Evolutionary conservation across 139 green algal species (phyloP), one percentile per base, ranked within the genome.

Genomic region (Chlorella sp.): DNA sequence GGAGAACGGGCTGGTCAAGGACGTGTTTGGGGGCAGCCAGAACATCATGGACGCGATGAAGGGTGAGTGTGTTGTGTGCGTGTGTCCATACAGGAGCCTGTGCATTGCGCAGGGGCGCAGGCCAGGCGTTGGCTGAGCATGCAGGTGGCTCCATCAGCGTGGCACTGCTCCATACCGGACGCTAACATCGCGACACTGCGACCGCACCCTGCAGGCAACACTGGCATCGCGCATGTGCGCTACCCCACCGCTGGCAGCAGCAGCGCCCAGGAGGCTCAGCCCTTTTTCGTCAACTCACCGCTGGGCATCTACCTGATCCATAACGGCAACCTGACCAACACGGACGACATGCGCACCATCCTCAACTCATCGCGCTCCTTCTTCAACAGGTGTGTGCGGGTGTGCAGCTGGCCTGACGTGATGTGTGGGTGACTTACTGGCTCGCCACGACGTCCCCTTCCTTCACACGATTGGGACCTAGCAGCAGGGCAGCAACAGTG

Each of bases 301-400:
- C 88, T 99, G 36, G 96, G 91, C 71, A 98, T 97, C 67, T 98
- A 93, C 86, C 82, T 99, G 32, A 97, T 98, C 73, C 96, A 99
- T 88, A 99, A 99, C 76, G 96, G 95, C 72, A 99, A 99, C 91
- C 86, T 99, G 29, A 98, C 95, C 36, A 99, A 99, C 88, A 92
- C 92, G 23, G 83, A 90, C 14, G 83, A 95, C 75, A 83, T 98
- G 77, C 76, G 91, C 33, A 67, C 81, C 23, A 34, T 88, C 65
- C 79, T 96, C 17, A 88, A 92, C 71, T 85, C 77, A n/a, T 81
- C 79, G 24, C 69, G 84, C 66, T 94, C 87, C 63, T 97, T 96
- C 86, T 97, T 97, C 87, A 91, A 91, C 80, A 80, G 90, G 49
- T 79, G 42, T 55, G 42, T 17, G 10, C n/a, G n/a, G n/a, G n/a